phyloP scores from a whole-genome alignment of 495 filamentous ascomycete genomes.

The Annulohypoxylon stygium region DNA sequence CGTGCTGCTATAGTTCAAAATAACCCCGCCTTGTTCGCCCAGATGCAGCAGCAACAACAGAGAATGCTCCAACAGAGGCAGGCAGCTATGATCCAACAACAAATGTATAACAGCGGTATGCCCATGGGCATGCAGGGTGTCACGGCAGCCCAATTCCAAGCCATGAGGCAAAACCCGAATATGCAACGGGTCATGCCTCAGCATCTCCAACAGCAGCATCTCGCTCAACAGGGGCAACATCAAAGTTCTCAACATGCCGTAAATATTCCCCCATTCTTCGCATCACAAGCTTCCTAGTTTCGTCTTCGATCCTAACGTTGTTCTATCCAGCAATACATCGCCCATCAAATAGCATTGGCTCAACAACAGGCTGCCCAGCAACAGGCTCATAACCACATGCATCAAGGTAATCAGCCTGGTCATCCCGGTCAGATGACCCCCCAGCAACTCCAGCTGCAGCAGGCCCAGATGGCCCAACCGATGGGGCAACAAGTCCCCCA shows the following conservation, averaged over 20 bases:
- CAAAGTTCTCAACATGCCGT: constrained; percentile 58
- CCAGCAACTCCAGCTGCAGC: constrained; percentile 55
- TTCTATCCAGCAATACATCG: constrained; percentile 49
- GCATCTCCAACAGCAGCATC: constrained; percentile 62
- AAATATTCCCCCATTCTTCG: constrained; percentile 13
- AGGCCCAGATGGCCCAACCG: constrained; percentile 51
- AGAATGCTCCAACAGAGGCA: constrained; percentile 58
- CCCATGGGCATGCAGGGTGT: constrained; percentile 69
- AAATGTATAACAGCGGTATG: constrained; percentile 61
- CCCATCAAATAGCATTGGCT: constrained; percentile 58
- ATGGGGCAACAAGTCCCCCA: constrained; percentile 49
- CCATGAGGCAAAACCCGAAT: constrained; percentile 62
- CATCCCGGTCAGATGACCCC: constrained; percentile 60
- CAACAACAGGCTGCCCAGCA: constrained; percentile 67
- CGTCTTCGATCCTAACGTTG: constrained; percentile 4
- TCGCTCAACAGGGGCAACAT: constrained; percentile 61
- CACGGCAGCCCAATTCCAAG: constrained; percentile 67
- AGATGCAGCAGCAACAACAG: constrained; percentile 61
- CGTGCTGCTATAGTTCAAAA: constrained; percentile 50
- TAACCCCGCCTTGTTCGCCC: constrained; percentile 63
- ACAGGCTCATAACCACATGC: constrained; percentile 57
- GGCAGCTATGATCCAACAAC: constrained; percentile 60
- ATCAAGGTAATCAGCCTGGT: constrained; percentile 55
- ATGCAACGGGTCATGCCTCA: constrained; percentile 58
- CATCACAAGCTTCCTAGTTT: constrained; percentile 10